phyloP scores from a whole-genome alignment of 2,329 filamentous ascomycete species.

The Zopfia rhizophila region DNA sequence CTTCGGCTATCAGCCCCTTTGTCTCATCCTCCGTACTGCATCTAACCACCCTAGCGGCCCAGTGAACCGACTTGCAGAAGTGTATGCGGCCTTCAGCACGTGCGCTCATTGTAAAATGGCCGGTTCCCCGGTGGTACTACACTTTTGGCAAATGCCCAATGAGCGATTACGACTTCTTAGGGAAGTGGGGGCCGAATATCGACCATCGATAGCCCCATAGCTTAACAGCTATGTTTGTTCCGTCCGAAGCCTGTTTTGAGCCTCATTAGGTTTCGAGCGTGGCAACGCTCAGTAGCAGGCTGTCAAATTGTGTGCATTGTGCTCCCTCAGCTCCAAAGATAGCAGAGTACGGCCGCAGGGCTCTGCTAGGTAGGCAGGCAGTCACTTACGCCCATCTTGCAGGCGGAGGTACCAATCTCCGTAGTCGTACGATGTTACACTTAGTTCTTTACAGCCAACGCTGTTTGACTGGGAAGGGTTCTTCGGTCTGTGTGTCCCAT shows the following conservation, averaged over 20 bases:
- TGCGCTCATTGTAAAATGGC: neutral
- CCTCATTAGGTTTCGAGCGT: neutral
- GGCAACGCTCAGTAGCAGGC: neutral
- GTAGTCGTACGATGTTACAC: too few species aligned
- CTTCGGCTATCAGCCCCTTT: too few species aligned
- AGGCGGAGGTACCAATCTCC: too few species aligned
- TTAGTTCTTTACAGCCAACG: too few species aligned
- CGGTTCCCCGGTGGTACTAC: slow-evolving; percentile 28
- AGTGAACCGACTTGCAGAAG: slow-evolving; percentile 1
- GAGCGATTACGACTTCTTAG: neutral
- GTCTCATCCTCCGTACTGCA: too few species aligned
- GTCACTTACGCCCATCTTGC: too few species aligned
- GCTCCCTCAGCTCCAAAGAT: neutral
- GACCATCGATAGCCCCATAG: neutral
- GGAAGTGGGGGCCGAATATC: neutral
- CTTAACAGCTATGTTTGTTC: neutral
- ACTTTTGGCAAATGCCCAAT: slow-evolving; percentile 16
- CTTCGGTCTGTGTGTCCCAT: too few species aligned
- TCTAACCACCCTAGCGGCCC: too few species aligned
- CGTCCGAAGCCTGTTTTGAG: neutral
- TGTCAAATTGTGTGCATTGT: neutral
- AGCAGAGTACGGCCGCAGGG: too few species aligned
- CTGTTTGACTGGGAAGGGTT: neutral
- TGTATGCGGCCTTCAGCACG: neutral
- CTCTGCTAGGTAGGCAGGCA: too few species aligned